Percentiles rank a stretch among this genome's conserved stretches.
Conservation (phyloP, 495 filamentous ascomycete species). For the Aspergillus cavernicola region DNA sequence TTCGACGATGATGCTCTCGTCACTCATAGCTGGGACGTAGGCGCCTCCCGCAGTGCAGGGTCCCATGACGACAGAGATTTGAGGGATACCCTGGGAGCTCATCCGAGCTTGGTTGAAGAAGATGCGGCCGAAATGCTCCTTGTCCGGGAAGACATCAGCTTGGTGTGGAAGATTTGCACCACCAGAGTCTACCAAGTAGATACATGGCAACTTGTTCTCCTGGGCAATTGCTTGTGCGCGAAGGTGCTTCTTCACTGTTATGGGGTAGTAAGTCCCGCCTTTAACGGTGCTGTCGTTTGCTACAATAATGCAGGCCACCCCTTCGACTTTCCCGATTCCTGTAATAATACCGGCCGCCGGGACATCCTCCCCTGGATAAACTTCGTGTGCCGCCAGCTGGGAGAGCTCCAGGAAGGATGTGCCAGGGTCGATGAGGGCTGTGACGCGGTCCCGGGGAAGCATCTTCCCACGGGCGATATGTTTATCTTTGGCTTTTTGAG, state of each 20-base stretch:
- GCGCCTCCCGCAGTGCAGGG: conserved; percentile 95
- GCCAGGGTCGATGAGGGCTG: conserved; percentile 82
- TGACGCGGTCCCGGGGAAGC: conserved; percentile 86
- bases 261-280: conserved; percentile 97
- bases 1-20: conserved; percentile 94
- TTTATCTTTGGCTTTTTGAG: conserved; percentile 82
- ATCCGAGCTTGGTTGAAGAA: conserved; percentile 99
- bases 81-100: conserved; percentile 76
- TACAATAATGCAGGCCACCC: conserved; percentile 89
- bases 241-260: conserved; percentile 97
- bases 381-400: conserved; percentile 75
- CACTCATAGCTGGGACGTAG: conserved; percentile 95
- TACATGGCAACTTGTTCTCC: conserved; percentile 82
- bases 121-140: conserved; percentile 93
- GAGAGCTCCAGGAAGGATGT: conserved; percentile 91
- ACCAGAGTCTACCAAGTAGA: conserved; percentile 95
- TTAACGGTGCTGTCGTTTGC: conserved; percentile 98
- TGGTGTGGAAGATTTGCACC: conserved; percentile 96
- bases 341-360: conserved; percentile 90
- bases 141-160: conserved; percentile 93
- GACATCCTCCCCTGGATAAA: conserved; percentile 85
- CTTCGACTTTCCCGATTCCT: conserved; percentile 84
- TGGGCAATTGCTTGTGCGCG: conserved; percentile 87
- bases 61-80: conserved; percentile 95
- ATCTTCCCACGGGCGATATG: conserved; percentile 88